These are phyloP conservation scores for Marasmius sp. DNA, from an alignment of 1,284 basidiomycete genomes.

Conservation along the genomic window DNA sequence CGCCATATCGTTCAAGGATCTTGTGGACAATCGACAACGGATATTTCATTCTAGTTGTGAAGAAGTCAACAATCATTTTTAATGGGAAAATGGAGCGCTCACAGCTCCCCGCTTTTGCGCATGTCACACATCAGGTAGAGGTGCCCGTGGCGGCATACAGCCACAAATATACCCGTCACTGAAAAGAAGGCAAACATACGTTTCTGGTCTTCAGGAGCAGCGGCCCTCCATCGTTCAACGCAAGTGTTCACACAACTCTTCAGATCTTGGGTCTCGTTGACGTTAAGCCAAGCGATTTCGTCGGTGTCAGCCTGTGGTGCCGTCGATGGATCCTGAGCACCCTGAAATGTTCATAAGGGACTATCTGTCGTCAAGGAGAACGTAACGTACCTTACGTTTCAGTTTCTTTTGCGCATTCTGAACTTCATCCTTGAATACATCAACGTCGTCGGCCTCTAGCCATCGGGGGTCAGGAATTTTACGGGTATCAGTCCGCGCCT, in stretches of 20 bases:
- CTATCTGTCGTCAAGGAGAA: not conserved
- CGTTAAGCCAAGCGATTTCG: constrained; percentile 13
- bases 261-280: constrained; percentile 9
- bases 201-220: constrained; percentile 22
- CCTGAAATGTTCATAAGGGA: no score
- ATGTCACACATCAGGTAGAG: constrained; percentile 33
- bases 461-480: constrained; percentile 10
- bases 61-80: not conserved
- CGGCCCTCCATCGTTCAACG: constrained; percentile 32
- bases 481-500: constrained; percentile 18
- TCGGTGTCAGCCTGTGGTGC: not conserved
- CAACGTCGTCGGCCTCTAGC: constrained; percentile 22
- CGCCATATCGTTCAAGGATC: not conserved
- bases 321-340: not conserved
- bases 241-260: constrained; percentile 20
- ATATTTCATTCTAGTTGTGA: constrained; percentile 3
- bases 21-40: constrained; percentile 3
- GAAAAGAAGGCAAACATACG: not conserved
- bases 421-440: constrained; percentile 32
- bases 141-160: constrained; percentile 31
- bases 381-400: not conserved
- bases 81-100: constrained; percentile 10
- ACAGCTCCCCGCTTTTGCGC: constrained; percentile 35
- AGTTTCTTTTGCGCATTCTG: constrained; percentile 3
- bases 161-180: constrained; percentile 29